Percentiles rank a stretch among this genome's conserved stretches.
Conservation (phyloP, 495 filamentous ascomycete species). For the Penicillium bialowiezense region DNA sequence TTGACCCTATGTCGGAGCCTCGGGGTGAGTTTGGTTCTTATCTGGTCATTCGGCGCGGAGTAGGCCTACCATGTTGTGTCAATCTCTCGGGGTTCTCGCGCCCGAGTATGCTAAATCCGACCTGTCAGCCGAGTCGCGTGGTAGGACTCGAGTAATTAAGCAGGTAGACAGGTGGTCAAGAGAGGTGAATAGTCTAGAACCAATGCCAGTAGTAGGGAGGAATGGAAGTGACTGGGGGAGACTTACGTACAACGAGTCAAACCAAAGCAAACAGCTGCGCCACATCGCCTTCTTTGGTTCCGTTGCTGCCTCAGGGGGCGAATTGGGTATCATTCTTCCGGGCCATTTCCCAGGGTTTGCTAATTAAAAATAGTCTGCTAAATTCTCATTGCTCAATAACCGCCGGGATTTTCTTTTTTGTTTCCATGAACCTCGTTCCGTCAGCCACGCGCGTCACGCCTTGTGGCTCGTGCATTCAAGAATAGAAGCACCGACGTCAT, state of each 20-base stretch:
- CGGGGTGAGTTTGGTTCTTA: conserved; percentile 14
- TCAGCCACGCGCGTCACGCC: conserved; percentile 9
- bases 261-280: conserved; percentile 28
- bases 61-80: conserved; percentile 33
- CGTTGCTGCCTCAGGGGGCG: conserved; percentile 23
- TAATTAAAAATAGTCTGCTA: not conserved
- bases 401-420: conserved; percentile 2
- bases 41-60: conserved; percentile 3
- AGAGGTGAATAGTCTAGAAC: conserved; percentile 9
- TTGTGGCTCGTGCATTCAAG: conserved; percentile 25
- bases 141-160: conserved; percentile 8
- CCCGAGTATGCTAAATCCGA: conserved; percentile 28
- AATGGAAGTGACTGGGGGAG: conserved; percentile 11
- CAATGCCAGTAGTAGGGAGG: conserved; percentile 8
- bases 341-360: not conserved
- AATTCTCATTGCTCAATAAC: conserved; percentile 1
- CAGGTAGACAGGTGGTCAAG: conserved; percentile 12
- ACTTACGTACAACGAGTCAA: conserved; percentile 29
- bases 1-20: conserved; percentile 34
- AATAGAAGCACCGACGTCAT: conserved; percentile 34
- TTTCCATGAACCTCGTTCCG: not conserved
- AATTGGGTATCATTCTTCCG: not conserved
- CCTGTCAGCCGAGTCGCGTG: conserved; percentile 22
- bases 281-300: conserved; percentile 20
- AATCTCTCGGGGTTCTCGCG: conserved; percentile 30